Conservation (phyloP, 1,284 basidiomycete genomes). For the Takashimella tepidaria region DNA sequence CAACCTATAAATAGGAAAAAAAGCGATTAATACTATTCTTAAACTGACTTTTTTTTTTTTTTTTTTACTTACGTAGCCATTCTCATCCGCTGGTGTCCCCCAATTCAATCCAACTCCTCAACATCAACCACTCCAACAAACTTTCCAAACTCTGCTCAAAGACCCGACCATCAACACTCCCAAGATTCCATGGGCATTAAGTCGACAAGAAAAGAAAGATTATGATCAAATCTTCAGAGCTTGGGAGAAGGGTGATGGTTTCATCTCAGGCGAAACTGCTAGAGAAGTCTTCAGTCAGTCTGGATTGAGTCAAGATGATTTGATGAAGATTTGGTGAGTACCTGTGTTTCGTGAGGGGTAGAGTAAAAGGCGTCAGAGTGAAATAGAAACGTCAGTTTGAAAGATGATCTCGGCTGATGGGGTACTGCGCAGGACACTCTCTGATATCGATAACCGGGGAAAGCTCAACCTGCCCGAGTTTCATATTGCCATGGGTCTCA, state of each 20-base stretch:
- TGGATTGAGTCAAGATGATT: slow-evolving; percentile 79
- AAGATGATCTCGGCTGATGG: background rate
- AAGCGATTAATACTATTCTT: background rate
- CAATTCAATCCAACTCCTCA: slow-evolving; percentile 53
- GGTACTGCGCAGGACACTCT: slow-evolving; percentile 68
- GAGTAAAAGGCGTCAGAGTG: background rate
- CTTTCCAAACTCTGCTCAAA: slow-evolving; percentile 52
- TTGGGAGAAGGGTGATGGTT: slow-evolving; percentile 79
- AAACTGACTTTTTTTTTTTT: background rate
- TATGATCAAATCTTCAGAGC: slow-evolving; percentile 96
- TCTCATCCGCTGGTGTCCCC: slow-evolving; percentile 48
- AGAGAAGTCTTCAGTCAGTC: slow-evolving; percentile 93
- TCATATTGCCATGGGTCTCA: slow-evolving; percentile 97
- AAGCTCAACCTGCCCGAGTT: slow-evolving; percentile 95
- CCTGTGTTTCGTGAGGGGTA: background rate
- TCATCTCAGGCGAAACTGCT: slow-evolving; percentile 80
- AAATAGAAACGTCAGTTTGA: too few relatives aligned
- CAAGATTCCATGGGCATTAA: slow-evolving; percentile 81
- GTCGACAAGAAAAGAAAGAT: slow-evolving; percentile 88
- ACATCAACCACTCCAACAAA: slow-evolving; percentile 54
- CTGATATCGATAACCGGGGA: slow-evolving; percentile 84
- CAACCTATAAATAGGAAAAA: too few relatives aligned
- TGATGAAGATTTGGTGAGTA: slow-evolving; percentile 88
- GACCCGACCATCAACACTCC: slow-evolving; percentile 65
- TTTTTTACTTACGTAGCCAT: slow-evolving; percentile 26